These are phyloP conservation scores for Vachellia pachyceras DNA, from an alignment of 306 rosid genomes.

Conservation along the genomic window DNA sequence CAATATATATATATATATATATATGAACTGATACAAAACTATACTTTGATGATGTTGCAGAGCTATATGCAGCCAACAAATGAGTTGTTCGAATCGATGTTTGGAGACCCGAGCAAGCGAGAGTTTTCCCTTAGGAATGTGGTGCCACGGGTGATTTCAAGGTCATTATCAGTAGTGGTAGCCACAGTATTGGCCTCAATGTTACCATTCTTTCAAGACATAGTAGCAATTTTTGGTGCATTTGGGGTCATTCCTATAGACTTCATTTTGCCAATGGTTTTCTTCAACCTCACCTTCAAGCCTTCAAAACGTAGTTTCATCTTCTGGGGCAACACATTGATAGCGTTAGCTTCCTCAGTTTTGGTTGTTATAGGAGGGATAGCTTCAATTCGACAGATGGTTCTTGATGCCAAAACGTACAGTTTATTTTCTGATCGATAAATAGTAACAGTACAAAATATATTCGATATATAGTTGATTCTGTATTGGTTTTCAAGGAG, in stretches of 20 bases:
- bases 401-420: constrained; percentile 73
- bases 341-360: constrained; percentile 51
- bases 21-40: neutral
- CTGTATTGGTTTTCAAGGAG: neutral
- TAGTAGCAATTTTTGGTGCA: constrained; percentile 82
- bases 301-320: constrained; percentile 60
- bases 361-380: constrained; percentile 67
- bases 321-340: constrained; percentile 70
- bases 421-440: constrained; percentile 59
- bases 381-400: constrained; percentile 75
- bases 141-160: constrained; percentile 61
- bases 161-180: constrained; percentile 65
- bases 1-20: no score
- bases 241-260: constrained; percentile 82
- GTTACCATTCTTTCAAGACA: constrained; percentile 86
- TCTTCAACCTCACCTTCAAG: constrained; percentile 75
- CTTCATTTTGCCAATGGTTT: constrained; percentile 82
- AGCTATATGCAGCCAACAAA: constrained; percentile 87
- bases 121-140: constrained; percentile 68
- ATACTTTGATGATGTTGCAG: constrained; percentile 37
- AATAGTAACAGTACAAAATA: neutral
- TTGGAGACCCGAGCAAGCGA: constrained; percentile 63
- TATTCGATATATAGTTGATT: neutral
- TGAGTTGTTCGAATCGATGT: constrained; percentile 65
- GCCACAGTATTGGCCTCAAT: constrained; percentile 74